phyloP scores from a whole-genome alignment of 768 basidiomycete species.

The Bullera alba region DNA sequence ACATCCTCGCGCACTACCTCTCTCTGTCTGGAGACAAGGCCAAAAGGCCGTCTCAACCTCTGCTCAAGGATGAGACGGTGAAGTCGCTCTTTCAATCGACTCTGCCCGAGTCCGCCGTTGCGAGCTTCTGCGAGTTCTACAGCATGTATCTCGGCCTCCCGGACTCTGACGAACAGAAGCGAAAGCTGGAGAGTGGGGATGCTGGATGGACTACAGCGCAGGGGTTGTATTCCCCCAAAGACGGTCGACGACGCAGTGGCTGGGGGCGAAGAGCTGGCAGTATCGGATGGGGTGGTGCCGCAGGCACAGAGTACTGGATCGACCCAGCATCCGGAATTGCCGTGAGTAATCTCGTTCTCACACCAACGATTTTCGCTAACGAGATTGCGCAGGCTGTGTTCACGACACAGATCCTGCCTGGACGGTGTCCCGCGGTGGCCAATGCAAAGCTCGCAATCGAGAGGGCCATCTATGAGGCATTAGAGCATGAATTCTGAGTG shows the following conservation, averaged over 20 bases:
- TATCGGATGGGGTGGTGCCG: constrained; percentile 30
- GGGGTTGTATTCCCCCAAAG: constrained; percentile 17
- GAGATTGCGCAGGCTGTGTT: constrained; percentile 13
- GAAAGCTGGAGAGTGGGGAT: constrained; percentile 14
- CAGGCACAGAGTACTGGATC: constrained; percentile 25
- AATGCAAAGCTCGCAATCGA: constrained; percentile 3
- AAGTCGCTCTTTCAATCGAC: constrained; percentile 22
- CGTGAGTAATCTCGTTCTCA: constrained; percentile 8
- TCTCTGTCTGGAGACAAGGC: constrained; percentile 2
- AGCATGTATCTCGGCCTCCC: constrained; percentile 7
- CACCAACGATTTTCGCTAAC: background rate
- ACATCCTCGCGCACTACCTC: constrained; percentile 21
- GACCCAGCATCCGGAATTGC: constrained; percentile 30
- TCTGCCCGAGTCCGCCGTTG: constrained; percentile 12
- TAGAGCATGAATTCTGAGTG: no score
- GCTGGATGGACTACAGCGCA: constrained; percentile 34
- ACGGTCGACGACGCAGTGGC: background rate
- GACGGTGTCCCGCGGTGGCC: background rate
- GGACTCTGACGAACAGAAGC: constrained; percentile 2
- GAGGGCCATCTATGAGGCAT: constrained; percentile 9
- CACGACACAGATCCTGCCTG: constrained; percentile 25
- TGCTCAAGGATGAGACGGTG: constrained; percentile 16
- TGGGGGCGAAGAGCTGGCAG: constrained; percentile 24
- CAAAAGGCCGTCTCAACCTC: background rate
- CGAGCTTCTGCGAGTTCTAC: constrained; percentile 5